Evolutionary conservation across 345 rosid genomes (phyloP), one percentile per base, ranked within the genome.

Genomic region (Hevea brasiliensis): DNA sequence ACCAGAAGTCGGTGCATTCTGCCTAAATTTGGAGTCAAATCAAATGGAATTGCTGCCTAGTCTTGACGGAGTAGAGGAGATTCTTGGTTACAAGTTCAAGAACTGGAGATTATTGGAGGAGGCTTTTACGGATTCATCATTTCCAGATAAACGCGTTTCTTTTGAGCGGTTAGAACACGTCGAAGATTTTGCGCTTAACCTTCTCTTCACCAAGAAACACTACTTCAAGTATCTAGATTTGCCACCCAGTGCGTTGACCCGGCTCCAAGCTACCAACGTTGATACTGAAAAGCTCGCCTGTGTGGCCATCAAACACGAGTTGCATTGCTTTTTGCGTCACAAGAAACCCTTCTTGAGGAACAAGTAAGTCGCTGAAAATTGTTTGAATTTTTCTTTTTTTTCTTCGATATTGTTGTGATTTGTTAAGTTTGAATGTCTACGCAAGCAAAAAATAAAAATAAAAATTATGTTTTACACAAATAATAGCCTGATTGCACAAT

Each of bases 231-330:
- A 86, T 29, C 88, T 88, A 11, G 76, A 83, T 27, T 65, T 77
- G 76, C 0, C 61, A 3, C 85, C 90, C 0, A 95, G 92, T 5
- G 26, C 20, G 23, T 61, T 90, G 65, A 92, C 97, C 37, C 72
- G 90, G 3, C 97, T 92, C 72, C 84, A 90, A 6, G 87, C 92
- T 0, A 86, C 84, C 29, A 92, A 92, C 51, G 90, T 92, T 0
- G 82, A 92, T 27, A 81, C 84, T 0, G 95, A 92, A 68, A 92
- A 92, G 65, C 82, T 92, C 14, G 90, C 97, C 0, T 81, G 95
- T 1, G 93, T 81, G 2, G 87, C 93, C 20, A 2, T 86, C 20
- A 90, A 62, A 57, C 90, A 84, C 45, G 82, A 81, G 0, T 61
- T 90, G 26, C 72, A 87, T 40, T 80, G 78, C 0, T 90, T 69